A percentile compares a stretch with the other conserved stretches of the same genome.
phyloP scores from a whole-genome alignment of 768 basidiomycete species.

The Leccinum pellstonianum region DNA sequence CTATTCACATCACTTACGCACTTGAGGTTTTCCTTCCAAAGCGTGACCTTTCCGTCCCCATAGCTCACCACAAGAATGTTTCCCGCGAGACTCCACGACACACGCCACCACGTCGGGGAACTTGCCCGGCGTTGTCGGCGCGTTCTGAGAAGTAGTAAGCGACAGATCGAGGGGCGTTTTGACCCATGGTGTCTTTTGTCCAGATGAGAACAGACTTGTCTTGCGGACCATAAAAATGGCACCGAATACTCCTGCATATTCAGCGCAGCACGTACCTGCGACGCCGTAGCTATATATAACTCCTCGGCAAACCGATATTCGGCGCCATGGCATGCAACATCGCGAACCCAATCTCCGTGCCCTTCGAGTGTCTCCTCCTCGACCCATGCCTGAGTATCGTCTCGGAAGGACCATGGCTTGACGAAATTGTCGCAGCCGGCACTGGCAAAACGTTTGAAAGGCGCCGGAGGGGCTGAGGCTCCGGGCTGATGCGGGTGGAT shows the following conservation, averaged over 20 bases:
- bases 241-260: background rate
- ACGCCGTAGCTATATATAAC: slow-evolving; percentile 97
- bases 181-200: slow-evolving; percentile 85
- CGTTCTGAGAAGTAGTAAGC: slow-evolving; percentile 42
- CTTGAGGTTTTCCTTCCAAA: slow-evolving; percentile 97
- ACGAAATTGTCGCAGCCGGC: slow-evolving; percentile 97
- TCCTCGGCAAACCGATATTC: slow-evolving; percentile 90
- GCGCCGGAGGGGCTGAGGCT: slow-evolving; percentile 38
- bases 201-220: slow-evolving; percentile 90
- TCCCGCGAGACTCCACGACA: slow-evolving; percentile 95
- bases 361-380: slow-evolving; percentile 90
- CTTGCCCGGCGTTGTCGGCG: slow-evolving; percentile 59
- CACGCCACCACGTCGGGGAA: slow-evolving; percentile 99
- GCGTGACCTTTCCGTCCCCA: slow-evolving; percentile 95
- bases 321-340: slow-evolving; percentile 94
- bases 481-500: slow-evolving; percentile 63
- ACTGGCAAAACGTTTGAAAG: slow-evolving; percentile 89
- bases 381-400: slow-evolving; percentile 84
- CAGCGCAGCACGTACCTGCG: slow-evolving; percentile 53
- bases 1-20: slow-evolving; percentile 95
- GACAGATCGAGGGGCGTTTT: slow-evolving; percentile 80
- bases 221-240: slow-evolving; percentile 24
- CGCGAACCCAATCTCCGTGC: slow-evolving; percentile 96
- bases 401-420: slow-evolving; percentile 89
- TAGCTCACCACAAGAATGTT: slow-evolving; percentile 96